Conservation (phyloP, 2,329 filamentous ascomycete genomes). For the Aspergillus nomiae region DNA sequence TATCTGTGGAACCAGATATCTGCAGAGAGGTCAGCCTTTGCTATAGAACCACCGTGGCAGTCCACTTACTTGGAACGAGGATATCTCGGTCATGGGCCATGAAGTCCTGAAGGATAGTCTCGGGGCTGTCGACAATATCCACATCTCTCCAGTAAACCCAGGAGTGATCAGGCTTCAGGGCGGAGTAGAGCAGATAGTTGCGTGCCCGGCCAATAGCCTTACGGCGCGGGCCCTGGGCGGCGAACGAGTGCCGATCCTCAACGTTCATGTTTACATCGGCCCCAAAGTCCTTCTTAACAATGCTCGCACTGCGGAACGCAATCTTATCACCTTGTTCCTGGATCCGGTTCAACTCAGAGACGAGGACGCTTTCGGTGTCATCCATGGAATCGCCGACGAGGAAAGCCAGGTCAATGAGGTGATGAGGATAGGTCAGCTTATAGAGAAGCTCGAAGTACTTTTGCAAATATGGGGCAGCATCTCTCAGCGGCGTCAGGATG, state of each 20-base stretch:
- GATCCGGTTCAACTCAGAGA: constrained; percentile 82
- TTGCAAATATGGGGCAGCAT: constrained; percentile 77
- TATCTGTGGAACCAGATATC: constrained; percentile 68
- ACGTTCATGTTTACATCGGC: constrained; percentile 75
- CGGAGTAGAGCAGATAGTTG: constrained; percentile 84
- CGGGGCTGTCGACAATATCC: constrained; percentile 89
- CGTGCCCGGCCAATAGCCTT: constrained; percentile 88
- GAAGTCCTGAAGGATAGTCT: constrained; percentile 89
- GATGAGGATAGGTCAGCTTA: constrained; percentile 88
- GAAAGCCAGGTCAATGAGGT: constrained; percentile 93
- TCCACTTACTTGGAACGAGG: constrained; percentile 82
- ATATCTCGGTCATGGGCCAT: constrained; percentile 91
- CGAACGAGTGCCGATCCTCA: constrained; percentile 79
- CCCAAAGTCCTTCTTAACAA: constrained; percentile 91
- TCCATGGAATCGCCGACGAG: constrained; percentile 89
- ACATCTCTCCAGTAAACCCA: constrained; percentile 99
- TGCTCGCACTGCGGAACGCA: constrained; percentile 80
- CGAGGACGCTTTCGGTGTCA: constrained; percentile 84
- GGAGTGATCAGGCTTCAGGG: constrained; percentile 89
- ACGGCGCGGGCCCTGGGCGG: constrained; percentile 83
- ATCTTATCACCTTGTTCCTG: constrained; percentile 73
- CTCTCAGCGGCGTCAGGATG: constrained; percentile 88
- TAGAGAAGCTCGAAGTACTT: constrained; percentile 93
- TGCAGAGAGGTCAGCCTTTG: constrained; percentile 42
- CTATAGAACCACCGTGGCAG: not conserved